Evolutionary conservation across 148 eudicot genomes (phyloP).

Genomic region (Persicaria maculosa): DNA sequence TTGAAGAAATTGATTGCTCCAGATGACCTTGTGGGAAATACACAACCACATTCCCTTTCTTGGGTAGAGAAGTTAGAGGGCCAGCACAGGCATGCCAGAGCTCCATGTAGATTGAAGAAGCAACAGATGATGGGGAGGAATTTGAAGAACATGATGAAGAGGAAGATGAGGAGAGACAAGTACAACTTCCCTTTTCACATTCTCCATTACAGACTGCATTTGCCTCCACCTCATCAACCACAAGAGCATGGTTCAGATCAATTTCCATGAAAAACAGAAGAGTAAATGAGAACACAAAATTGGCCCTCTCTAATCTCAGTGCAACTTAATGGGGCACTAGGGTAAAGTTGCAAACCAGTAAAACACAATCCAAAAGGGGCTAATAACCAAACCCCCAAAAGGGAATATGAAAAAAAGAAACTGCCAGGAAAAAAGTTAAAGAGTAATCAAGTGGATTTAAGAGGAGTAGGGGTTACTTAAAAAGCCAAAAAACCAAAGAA

Average conservation of each 20-base stretch:
- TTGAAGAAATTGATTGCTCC: slow-evolving; percentile 51
- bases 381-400: slow-evolving; percentile 15
- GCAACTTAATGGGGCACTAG: background rate
- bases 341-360: background rate
- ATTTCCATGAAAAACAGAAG: slow-evolving; percentile 53
- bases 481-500: slow-evolving; percentile 1
- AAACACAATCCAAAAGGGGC: slow-evolving; percentile 10
- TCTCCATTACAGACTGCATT: slow-evolving; percentile 34
- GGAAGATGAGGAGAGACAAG: slow-evolving; percentile 34
- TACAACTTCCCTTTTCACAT: slow-evolving; percentile 30
- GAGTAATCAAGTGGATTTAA: slow-evolving; percentile 8
- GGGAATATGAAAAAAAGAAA: slow-evolving; percentile 4
- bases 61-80: slow-evolving; percentile 57
- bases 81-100: slow-evolving; percentile 99
- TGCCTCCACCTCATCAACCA: slow-evolving; percentile 39
- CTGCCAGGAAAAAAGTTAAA: slow-evolving; percentile 19
- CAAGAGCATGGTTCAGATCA: slow-evolving; percentile 66
- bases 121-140: slow-evolving; percentile 28
- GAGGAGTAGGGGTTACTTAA: background rate
- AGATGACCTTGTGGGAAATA: slow-evolving; percentile 94
- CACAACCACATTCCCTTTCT: slow-evolving; percentile 74
- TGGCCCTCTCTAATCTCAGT: background rate
- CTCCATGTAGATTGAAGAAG: slow-evolving; percentile 47
- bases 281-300: slow-evolving; percentile 2
- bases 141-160: slow-evolving; percentile 46